These are phyloP conservation scores for Salinomyces thailandicus DNA, from an alignment of 2,329 filamentous ascomycete species.

Conservation along the genomic window DNA sequence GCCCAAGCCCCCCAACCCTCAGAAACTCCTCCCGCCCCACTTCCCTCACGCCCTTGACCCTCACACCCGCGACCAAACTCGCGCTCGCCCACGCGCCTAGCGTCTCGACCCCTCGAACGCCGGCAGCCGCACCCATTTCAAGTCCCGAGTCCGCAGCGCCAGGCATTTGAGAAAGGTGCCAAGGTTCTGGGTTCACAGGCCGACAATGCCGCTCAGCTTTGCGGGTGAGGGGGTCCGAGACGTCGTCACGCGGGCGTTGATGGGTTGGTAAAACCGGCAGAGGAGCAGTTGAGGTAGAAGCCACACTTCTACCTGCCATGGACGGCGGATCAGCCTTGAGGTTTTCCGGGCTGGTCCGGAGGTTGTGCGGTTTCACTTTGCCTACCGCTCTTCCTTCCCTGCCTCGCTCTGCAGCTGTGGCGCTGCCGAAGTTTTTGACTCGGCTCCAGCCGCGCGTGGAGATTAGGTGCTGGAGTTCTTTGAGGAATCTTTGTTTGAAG, in stretches of 20 bases:
- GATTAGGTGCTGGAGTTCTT: slow-evolving; percentile 61
- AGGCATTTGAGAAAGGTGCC: no score
- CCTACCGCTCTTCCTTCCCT: slow-evolving; percentile 8
- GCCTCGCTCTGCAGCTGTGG: slow-evolving; percentile 9
- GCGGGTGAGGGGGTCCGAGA: slow-evolving; percentile 41
- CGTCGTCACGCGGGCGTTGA: slow-evolving; percentile 21
- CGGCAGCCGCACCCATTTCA: slow-evolving; percentile 30
- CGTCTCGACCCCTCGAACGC: slow-evolving; percentile 55
- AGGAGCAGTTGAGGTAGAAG: no score
- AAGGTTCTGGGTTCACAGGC: slow-evolving; percentile 15
- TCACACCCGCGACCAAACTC: slow-evolving; percentile 55
- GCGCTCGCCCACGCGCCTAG: slow-evolving; percentile 66
- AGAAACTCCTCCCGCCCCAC: slow-evolving; percentile 63
- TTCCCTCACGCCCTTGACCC: slow-evolving; percentile 56
- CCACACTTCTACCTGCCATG: no score
- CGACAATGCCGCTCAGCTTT: slow-evolving; percentile 41
- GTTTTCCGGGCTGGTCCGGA: neutral
- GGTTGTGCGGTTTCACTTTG: slow-evolving; percentile 5
- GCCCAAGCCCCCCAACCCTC: slow-evolving; percentile 44
- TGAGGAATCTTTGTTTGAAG: slow-evolving; percentile 63
- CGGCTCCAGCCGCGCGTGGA: slow-evolving; percentile 64
- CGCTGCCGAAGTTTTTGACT: slow-evolving; percentile 57
- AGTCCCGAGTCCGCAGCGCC: no score
- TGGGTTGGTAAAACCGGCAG: slow-evolving; percentile 4
- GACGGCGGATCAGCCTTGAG: slow-evolving; percentile 3